Conservation (phyloP, 345 rosid species). For the Stellera chamaejasme region DNA sequence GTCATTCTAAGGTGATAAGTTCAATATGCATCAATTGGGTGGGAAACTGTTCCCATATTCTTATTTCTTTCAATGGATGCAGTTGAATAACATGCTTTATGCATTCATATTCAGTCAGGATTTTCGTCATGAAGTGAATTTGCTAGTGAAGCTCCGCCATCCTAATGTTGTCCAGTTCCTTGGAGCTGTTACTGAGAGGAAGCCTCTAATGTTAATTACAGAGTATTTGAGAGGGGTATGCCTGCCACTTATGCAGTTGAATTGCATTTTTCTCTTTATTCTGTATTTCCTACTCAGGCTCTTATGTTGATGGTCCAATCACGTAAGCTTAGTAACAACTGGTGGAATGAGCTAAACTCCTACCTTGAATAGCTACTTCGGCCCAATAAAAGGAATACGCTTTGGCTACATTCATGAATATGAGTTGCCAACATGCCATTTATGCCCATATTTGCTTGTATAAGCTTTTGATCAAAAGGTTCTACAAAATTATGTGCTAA, state of each 20-base stretch:
- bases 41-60: too few species aligned
- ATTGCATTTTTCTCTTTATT: too few species aligned
- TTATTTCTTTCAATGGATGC: not conserved
- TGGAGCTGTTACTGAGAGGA: conserved; percentile 91
- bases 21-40: too few species aligned
- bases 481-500: conserved; percentile 9
- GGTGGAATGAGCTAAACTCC: too few species aligned
- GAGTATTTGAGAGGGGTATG: conserved; percentile 86
- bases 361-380: too few species aligned
- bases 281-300: not conserved
- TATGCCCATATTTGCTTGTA: too few species aligned
- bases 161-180: conserved; percentile 89
- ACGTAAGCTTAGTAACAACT: too few species aligned
- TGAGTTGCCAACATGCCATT: too few species aligned
- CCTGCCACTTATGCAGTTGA: not conserved
- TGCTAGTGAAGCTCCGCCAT: conserved; percentile 93
- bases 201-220: conserved; percentile 88
- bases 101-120: conserved; percentile 60
- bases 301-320: not conserved
- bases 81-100: conserved; percentile 7
- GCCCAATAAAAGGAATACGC: too few species aligned
- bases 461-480: too few species aligned
- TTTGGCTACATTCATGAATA: too few species aligned
- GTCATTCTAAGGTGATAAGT: too few species aligned
- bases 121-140: conserved; percentile 89